Evolutionary conservation across 208 protist genomes (phyloP), one percentile per base, ranked within the genome.

Genomic region (Crithidia sp.): DNA sequence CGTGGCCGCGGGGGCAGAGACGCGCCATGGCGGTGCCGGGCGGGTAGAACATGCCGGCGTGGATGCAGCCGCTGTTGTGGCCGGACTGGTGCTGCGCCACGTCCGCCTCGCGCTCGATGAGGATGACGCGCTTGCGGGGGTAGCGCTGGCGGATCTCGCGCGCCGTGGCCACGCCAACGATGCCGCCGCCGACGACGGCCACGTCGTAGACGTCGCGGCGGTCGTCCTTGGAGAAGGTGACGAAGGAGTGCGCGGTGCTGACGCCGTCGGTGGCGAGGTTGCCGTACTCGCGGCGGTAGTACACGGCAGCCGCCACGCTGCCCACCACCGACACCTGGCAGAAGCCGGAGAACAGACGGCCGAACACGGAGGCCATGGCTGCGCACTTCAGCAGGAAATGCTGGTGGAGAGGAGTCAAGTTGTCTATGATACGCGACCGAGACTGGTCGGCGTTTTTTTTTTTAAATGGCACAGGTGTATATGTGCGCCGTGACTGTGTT

Each of bases 31-130:
- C 64, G 53, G 83, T 86, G 67, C 89, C 87, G 10, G 87, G 87
- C 45, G 79, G 81, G 80, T 98, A 97, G 74, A 94, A 98, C 82
- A 98, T 93, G 40, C 96, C 96, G n/a, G 85, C 82, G 72, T 98
- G 96, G 63, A 98, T 92, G 70, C 96, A 95, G 66, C 92, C 92
- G 80, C 87, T 95, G 82, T 96, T 97, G 84, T 97, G 91, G 19
- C 84, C 81, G 6, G 91, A 94, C 77, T 98, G 96, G 80, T 98
- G 93, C 81, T 84, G 82, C 5, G 89, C 94, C 50, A 98, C 87
- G 66, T 90, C 83, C 19, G 81, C 85, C 71, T 98, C 95, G 47
- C 92, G 89, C 60, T 98, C 95, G 44, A 98, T 49, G 39, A 97
- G 67, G 16, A 89, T 81, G 62, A 98, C 79, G n/a, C 76, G 72